phyloP scores from a whole-genome alignment of 1,284 basidiomycete species.

The Apiotrichum siamense region DNA sequence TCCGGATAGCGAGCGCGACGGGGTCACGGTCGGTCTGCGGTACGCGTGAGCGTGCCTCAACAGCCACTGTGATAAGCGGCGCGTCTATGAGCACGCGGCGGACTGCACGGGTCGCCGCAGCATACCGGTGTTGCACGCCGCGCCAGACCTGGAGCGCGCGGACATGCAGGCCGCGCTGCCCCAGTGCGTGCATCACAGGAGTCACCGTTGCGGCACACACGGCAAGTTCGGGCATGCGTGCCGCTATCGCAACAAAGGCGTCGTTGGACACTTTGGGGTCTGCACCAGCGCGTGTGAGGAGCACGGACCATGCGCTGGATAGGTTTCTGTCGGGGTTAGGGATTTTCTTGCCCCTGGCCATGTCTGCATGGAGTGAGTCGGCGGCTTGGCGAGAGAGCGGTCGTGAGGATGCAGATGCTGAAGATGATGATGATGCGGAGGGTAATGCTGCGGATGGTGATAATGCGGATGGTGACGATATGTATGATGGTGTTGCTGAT shows the following conservation, averaged over 20 bases:
- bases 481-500: not conserved
- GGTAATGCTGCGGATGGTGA: not conserved
- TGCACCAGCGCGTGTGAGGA: not conserved
- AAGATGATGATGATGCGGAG: not conserved
- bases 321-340: not conserved
- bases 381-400: not conserved
- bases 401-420: not conserved
- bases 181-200: slow-evolving; percentile 25
- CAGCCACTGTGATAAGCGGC: slow-evolving; percentile 25
- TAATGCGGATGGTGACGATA: not conserved
- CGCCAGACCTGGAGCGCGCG: slow-evolving; percentile 24
- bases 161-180: slow-evolving; percentile 13
- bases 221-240: slow-evolving; percentile 13
- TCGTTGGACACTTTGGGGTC: slow-evolving; percentile 5
- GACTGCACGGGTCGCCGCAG: not conserved
- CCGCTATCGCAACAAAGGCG: slow-evolving; percentile 17
- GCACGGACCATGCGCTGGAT: slow-evolving; percentile 7
- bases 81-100: slow-evolving; percentile 24
- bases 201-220: slow-evolving; percentile 21
- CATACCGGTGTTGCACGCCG: slow-evolving; percentile 16
- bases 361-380: no score
- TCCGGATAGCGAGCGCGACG: slow-evolving; percentile 19
- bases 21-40: slow-evolving; percentile 5
- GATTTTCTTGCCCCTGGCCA: no score
- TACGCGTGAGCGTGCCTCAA: slow-evolving; percentile 12